Percentiles rank a stretch among this genome's conserved stretches.
Conservation (phyloP, 768 basidiomycete genomes). For the Chiua virens region DNA sequence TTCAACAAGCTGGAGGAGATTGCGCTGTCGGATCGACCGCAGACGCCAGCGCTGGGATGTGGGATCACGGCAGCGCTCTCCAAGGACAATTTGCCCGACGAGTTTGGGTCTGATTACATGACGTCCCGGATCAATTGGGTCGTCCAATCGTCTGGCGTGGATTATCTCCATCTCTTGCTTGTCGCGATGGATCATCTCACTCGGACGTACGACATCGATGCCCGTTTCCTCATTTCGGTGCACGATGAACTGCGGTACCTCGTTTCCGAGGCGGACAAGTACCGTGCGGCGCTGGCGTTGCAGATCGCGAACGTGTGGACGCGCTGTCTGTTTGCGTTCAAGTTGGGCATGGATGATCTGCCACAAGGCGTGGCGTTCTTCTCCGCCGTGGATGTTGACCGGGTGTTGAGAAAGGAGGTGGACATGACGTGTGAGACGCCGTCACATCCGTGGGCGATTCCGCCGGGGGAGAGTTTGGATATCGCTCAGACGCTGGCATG, state of each 20-base stretch:
- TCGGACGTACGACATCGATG: slow-evolving; percentile 75
- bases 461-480: slow-evolving; percentile 84
- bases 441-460: slow-evolving; percentile 79
- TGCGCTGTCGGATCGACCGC: slow-evolving; percentile 80
- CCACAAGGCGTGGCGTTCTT: slow-evolving; percentile 97
- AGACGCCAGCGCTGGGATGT: slow-evolving; percentile 92
- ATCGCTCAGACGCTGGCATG: slow-evolving; percentile 63
- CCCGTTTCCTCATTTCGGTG: slow-evolving; percentile 93
- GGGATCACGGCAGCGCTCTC: slow-evolving; percentile 93
- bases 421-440: slow-evolving; percentile 96
- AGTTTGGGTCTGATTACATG: slow-evolving; percentile 86
- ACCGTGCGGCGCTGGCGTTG: slow-evolving; percentile 87
- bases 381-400: slow-evolving; percentile 92
- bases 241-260: slow-evolving; percentile 97
- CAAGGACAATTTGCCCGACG: slow-evolving; percentile 80
- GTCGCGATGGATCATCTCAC: slow-evolving; percentile 92
- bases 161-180: slow-evolving; percentile 95
- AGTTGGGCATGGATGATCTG: slow-evolving; percentile 93
- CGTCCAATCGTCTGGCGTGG: slow-evolving; percentile 97
- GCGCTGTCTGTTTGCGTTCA: slow-evolving; percentile 83
- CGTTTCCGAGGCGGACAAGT: slow-evolving; percentile 83
- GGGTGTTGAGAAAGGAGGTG: slow-evolving; percentile 90
- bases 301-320: slow-evolving; percentile 98
- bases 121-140: slow-evolving; percentile 99
- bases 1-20: slow-evolving; percentile 99